phyloP scores from a whole-genome alignment of 225 moss, liverwort and hornwort species.

The Marchantia paleacea region DNA sequence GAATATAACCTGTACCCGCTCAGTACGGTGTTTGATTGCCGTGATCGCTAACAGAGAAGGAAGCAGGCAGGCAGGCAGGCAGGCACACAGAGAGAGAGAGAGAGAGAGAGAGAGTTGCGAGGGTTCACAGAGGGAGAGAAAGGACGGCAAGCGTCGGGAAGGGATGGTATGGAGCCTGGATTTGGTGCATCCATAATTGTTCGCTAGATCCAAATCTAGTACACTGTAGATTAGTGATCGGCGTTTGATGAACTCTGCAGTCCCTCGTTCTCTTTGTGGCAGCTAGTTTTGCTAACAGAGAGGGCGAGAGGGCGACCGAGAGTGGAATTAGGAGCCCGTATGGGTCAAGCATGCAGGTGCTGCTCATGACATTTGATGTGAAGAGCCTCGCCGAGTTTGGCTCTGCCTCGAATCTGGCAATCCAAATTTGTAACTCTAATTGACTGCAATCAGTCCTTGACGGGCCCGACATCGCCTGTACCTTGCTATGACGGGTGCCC shows the following conservation, averaged over 20 bases:
- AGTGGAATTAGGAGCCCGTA: not conserved
- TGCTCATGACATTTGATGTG: not conserved
- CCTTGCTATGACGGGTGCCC: not conserved
- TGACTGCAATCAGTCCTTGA: not conserved
- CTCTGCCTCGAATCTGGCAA: not conserved
- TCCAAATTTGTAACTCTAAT: not conserved
- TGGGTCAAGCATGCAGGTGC: not conserved
- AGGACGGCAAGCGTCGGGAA: not conserved
- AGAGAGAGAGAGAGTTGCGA: not conserved
- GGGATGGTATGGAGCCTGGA: not conserved
- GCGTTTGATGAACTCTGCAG: not conserved
- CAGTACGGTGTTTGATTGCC: not conserved
- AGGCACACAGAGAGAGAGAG: not conserved
- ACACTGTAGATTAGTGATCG: not conserved
- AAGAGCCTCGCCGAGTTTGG: not conserved
- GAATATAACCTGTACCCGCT: not conserved
- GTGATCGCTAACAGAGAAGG: too few species aligned
- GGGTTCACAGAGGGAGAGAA: not conserved
- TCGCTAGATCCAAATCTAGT: not conserved
- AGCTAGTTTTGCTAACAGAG: not conserved
- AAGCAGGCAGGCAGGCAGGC: not conserved
- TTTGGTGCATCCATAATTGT: not conserved
- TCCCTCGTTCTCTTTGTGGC: not conserved
- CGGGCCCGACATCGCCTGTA: not conserved
- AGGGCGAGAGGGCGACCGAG: not conserved